phyloP scores from a whole-genome alignment of 352 stramenopile genomes.

The Phytophthora lateralis region DNA sequence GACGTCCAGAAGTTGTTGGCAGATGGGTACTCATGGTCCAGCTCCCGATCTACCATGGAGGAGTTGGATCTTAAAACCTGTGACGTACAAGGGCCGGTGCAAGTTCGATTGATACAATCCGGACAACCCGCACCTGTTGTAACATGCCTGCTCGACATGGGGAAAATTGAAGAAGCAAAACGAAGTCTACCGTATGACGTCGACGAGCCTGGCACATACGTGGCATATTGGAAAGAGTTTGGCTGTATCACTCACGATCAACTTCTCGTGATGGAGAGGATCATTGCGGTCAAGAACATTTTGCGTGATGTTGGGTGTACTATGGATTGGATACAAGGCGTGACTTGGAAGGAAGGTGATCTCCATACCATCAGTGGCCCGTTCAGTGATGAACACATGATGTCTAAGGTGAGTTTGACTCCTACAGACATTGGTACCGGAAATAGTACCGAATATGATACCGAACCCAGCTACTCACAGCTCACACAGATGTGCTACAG shows the following conservation, averaged over 20 bases:
- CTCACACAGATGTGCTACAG: no score
- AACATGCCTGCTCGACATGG: no score
- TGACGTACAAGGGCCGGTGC: no score
- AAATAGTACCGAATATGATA: background rate
- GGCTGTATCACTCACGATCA: background rate
- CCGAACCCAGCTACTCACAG: no score
- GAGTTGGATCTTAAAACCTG: no score
- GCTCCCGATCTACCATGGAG: no score
- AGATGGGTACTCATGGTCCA: no score
- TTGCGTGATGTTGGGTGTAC: background rate
- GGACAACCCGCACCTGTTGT: background rate
- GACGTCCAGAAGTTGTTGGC: no score
- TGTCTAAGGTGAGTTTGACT: background rate
- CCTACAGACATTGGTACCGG: background rate
- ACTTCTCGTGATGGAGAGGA: background rate
- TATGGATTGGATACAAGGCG: background rate
- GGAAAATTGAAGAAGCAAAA: constrained; percentile 1
- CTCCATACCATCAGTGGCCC: background rate
- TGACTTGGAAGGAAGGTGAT: background rate
- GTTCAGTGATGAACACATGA: background rate
- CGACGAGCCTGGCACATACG: background rate
- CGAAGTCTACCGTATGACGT: background rate
- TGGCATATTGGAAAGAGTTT: background rate
- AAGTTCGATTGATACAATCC: background rate
- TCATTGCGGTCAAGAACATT: background rate